These are phyloP conservation scores for Hypomontagnella monticulosa DNA, from an alignment of 495 filamentous ascomycete species.

Conservation along the genomic window DNA sequence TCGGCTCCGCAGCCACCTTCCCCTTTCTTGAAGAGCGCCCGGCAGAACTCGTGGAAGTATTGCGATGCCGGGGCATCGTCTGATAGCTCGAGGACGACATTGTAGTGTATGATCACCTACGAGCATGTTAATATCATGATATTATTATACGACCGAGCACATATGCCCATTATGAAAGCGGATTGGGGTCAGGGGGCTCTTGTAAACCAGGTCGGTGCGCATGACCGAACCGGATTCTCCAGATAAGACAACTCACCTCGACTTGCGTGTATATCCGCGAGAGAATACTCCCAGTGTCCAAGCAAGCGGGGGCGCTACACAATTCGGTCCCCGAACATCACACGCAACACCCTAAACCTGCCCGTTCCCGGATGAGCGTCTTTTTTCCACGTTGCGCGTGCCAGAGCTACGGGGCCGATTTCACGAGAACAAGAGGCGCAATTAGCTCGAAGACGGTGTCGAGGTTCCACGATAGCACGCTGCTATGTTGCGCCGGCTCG, in stretches of 20 bases:
- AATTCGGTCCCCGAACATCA: conserved; percentile 58
- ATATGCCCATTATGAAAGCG: conserved; percentile 11
- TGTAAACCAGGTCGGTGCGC: conserved; percentile 21
- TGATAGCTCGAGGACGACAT: conserved; percentile 57
- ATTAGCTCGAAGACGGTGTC: conserved; percentile 41
- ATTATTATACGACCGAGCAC: conserved; percentile 14
- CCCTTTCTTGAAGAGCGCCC: conserved; percentile 55
- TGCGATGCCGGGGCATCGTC: conserved; percentile 65
- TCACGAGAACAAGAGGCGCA: conserved; percentile 38
- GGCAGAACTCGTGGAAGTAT: conserved; percentile 66
- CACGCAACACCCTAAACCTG: conserved; percentile 57
- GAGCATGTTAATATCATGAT: conserved; percentile 33
- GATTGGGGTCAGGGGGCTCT: conserved; percentile 34
- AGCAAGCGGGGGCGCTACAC: conserved; percentile 58
- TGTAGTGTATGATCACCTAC: conserved; percentile 46
- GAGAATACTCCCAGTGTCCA: conserved; percentile 46
- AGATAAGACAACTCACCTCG: conserved; percentile 37
- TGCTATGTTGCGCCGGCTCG: conserved; percentile 41
- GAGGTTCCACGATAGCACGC: conserved; percentile 43
- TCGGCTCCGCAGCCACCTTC: conserved; percentile 51
- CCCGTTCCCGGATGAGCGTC: conserved; percentile 52
- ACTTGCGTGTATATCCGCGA: conserved; percentile 44
- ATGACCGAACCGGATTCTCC: neutral
- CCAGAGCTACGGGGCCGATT: conserved; percentile 44
- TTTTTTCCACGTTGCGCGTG: conserved; percentile 47